Evolutionary conservation across 1,284 basidiomycete genomes (phyloP).

Genomic region (Papiliotrema fonsecae): DNA sequence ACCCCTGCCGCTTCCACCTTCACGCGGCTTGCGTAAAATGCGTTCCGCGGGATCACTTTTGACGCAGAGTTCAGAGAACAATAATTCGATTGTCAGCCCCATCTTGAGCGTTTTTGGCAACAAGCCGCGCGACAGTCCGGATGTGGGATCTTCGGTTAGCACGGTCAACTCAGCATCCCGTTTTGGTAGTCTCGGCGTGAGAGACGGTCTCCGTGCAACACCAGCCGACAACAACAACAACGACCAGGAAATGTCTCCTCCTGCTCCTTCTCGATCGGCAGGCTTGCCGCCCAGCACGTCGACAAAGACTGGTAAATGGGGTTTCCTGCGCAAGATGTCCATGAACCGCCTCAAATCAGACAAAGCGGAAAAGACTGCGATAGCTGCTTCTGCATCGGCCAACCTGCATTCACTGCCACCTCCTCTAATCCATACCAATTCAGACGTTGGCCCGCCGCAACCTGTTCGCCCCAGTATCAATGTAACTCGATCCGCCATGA

Average conservation of each 20-base stretch:
- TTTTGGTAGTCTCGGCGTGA: conserved; percentile 64
- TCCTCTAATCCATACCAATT: conserved; percentile 24
- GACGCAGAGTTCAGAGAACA: conserved; percentile 1
- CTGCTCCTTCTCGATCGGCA: not conserved
- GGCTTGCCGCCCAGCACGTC: conserved; percentile 14
- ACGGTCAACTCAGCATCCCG: no score
- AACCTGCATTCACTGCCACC: conserved; percentile 33
- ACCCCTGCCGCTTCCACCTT: conserved; percentile 3
- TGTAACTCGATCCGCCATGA: conserved; percentile 23
- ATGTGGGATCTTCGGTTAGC: conserved; percentile 27
- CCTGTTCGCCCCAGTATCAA: conserved; percentile 21
- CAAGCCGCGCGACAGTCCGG: not conserved
- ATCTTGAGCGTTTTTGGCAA: not conserved
- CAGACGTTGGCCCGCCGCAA: conserved; percentile 27
- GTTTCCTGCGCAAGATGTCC: conserved; percentile 93
- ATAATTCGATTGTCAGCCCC: not conserved
- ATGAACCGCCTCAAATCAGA: conserved; percentile 64
- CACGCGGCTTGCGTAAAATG: conserved; percentile 53
- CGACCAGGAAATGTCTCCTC: conserved; percentile 2
- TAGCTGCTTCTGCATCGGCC: conserved; percentile 31
- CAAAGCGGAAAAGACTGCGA: conserved; percentile 15
- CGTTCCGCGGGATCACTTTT: conserved; percentile 75
- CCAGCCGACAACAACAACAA: conserved; percentile 40
- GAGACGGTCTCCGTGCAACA: conserved; percentile 35
- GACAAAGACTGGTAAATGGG: conserved; percentile 67